Percentiles rank a stretch among this genome's conserved stretches.
Evolutionary conservation across 1,139 yeast genomes (phyloP).

Genomic region (Candida mesenterica): DNA sequence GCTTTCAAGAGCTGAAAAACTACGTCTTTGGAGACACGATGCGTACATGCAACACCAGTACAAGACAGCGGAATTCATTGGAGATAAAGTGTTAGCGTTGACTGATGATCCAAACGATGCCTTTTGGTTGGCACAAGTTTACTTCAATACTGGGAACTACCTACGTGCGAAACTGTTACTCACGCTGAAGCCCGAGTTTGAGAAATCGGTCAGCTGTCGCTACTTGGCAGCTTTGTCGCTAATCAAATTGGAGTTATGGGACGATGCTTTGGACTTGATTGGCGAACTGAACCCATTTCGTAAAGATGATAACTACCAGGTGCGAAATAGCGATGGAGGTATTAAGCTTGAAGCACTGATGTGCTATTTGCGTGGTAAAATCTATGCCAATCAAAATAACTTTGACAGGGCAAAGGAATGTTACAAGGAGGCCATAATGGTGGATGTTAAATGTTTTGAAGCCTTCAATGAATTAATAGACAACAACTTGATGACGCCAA

Average conservation of each 20-base stretch:
- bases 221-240: conserved; percentile 79
- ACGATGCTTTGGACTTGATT: conserved; percentile 82
- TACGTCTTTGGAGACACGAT: conserved; percentile 91
- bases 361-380: conserved; percentile 81
- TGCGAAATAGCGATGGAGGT: conserved; percentile 64
- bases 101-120: conserved; percentile 91
- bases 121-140: conserved; percentile 93
- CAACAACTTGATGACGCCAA: conserved; percentile 76
- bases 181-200: conserved; percentile 39
- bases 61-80: conserved; percentile 85
- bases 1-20: conserved; percentile 77
- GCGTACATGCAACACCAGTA: conserved; percentile 92
- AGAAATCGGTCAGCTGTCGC: conserved; percentile 65
- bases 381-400: conserved; percentile 80
- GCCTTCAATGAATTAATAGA: conserved; percentile 81
- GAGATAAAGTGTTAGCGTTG: conserved; percentile 81
- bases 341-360: conserved; percentile 83
- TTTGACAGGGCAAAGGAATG: conserved; percentile 86
- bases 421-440: conserved; percentile 79
- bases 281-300: conserved; percentile 81
- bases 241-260: conserved; percentile 73
- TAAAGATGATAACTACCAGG: conserved; percentile 37
- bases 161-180: conserved; percentile 73
- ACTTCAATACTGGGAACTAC: conserved; percentile 71
- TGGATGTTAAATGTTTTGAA: conserved; percentile 90